Percentiles rank a stretch among this genome's conserved stretches.
phyloP scores from a whole-genome alignment of 768 basidiomycete species.

The Gloeopeniophorella convolvens region DNA sequence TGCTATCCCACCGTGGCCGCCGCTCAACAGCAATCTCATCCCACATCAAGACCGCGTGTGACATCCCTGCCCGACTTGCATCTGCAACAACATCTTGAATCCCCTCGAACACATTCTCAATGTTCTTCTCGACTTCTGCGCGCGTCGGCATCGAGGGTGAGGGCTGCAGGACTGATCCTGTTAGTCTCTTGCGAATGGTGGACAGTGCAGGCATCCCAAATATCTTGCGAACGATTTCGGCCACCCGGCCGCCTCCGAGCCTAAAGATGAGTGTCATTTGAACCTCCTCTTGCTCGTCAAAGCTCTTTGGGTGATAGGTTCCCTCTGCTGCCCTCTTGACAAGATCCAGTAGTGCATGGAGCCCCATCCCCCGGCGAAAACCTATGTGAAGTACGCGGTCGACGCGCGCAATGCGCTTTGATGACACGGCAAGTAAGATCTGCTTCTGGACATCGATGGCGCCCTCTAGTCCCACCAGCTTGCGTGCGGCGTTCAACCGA shows the following conservation, averaged over 20 bases:
- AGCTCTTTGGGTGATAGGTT: constrained; percentile 1
- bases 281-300: background rate
- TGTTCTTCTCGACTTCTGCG: background rate
- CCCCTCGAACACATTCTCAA: background rate
- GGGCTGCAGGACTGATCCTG: background rate
- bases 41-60: background rate
- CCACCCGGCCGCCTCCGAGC: background rate
- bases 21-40: background rate
- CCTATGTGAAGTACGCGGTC: background rate
- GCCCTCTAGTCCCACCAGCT: background rate
- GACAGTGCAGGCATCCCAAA: background rate
- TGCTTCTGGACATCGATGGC: background rate
- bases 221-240: background rate
- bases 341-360: background rate
- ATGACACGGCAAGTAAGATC: background rate
- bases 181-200: background rate
- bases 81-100: background rate
- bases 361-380: background rate
- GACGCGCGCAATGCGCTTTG: background rate
- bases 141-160: background rate
- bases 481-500: background rate
- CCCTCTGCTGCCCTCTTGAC: background rate
- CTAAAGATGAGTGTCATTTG: background rate
- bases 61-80: no score
- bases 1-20: background rate